Evolutionary conservation across 2,329 filamentous ascomycete genomes (phyloP).

Genomic region (Paraphaeosphaeria sporulosa): DNA sequence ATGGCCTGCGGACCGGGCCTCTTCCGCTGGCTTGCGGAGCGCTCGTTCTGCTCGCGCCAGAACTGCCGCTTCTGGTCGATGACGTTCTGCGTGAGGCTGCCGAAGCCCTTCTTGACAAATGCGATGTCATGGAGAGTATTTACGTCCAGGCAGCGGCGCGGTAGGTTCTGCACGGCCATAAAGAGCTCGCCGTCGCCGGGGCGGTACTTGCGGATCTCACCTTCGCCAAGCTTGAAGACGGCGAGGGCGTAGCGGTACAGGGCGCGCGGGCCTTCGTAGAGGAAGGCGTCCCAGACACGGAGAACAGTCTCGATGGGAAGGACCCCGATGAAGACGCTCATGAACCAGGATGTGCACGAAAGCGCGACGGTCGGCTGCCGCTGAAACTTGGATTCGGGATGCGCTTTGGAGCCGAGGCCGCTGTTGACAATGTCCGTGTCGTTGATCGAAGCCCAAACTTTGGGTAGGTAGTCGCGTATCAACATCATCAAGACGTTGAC

Average conservation of each 20-base stretch:
- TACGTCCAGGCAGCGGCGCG: conserved; percentile 80
- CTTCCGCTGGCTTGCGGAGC: conserved; percentile 17
- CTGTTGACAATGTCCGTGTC: conserved; percentile 66
- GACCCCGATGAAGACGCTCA: conserved; percentile 95
- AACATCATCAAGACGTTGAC: conserved; percentile 91
- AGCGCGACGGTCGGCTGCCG: conserved; percentile 87
- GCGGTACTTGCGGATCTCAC: conserved; percentile 75
- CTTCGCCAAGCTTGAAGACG: conserved; percentile 88
- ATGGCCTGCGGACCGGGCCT: conserved; percentile 9
- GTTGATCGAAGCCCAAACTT: conserved; percentile 87
- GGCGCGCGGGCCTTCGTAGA: conserved; percentile 93
- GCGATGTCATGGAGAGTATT: conserved; percentile 84
- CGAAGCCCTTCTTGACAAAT: conserved; percentile 81
- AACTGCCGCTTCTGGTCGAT: conserved; percentile 74
- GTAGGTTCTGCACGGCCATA: conserved; percentile 88
- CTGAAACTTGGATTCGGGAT: conserved; percentile 46
- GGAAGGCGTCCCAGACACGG: conserved; percentile 93
- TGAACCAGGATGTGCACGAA: conserved; percentile 96
- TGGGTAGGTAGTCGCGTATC: conserved; percentile 81
- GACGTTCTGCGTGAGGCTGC: conserved; percentile 79
- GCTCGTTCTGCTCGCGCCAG: conserved; percentile 44
- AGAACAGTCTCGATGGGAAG: conserved; percentile 90
- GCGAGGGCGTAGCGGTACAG: conserved; percentile 90
- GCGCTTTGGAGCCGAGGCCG: conserved; percentile 42
- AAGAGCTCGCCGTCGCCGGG: conserved; percentile 94